Evolutionary conservation across 1,139 yeast genomes (phyloP), one percentile per base, ranked within the genome.

Genomic region (Diutina neorugosa): DNA sequence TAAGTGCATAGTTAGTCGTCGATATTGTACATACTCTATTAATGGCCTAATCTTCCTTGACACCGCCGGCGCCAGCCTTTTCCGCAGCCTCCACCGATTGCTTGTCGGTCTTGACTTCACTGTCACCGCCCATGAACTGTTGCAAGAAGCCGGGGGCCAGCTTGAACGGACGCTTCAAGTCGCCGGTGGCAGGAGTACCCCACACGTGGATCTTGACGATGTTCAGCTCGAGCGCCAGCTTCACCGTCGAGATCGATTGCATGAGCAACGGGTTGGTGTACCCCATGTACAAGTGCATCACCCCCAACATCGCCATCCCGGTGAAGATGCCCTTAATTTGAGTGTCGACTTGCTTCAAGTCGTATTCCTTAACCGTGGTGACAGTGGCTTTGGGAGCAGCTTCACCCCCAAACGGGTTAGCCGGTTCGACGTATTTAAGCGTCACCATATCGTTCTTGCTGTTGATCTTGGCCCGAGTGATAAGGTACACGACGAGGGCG

Each of bases 221-320:
- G 74, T 91, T 91, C 63, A 88, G 76, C 74, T 94, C 98, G 58
- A 90, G 74, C 53, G 96, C 96, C 61, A 86, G 74, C 80, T 93
- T 93, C 63, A 94, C 75, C 53, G 97, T 93, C 54, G 95, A 81
- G 62, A 94, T 79, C 57, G 93, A 84, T 76, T 93, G 98, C 89
- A 93, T 87, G 62, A 94, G 82, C 69, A 93, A 81, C 56, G 98
- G 99, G 74, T 93, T 91, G 69, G 98, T 89, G 80, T 89, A 94
- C 73, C 90, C 87, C 96, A 94, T 84, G 82, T 93, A 93, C 58
- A 93, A 64, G 72, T 93, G 98, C 98, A 93, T 91, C 82, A 93
- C 87, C 40, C 86, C 96, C 94, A 94, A 91, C 97, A 94, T 91
- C 64, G 96, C 97, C 63, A 90, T 70, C 58, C 96, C 88, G 60